phyloP scores from a whole-genome alignment of 805 yeast species.

The Metschnikowia picachoensis region DNA sequence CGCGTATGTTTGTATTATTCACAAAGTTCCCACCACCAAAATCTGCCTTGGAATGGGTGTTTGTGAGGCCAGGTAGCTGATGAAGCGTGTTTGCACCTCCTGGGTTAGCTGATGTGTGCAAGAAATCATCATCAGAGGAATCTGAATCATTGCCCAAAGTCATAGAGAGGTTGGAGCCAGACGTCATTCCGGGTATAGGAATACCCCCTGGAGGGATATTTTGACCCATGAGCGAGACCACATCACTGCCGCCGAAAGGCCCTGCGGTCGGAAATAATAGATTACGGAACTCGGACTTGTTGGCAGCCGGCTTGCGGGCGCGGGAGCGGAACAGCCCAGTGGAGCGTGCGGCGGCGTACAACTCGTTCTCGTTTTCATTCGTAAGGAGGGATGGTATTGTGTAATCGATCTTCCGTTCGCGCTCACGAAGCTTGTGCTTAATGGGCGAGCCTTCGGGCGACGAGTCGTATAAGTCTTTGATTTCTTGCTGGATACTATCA shows the following conservation, averaged over 20 bases:
- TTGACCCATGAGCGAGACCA: slow-evolving; percentile 74
- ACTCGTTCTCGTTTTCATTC: slow-evolving; percentile 34
- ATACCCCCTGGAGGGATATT: slow-evolving; percentile 52
- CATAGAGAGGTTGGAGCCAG: slow-evolving; percentile 20
- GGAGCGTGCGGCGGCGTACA: slow-evolving; percentile 11
- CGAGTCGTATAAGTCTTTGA: slow-evolving; percentile 59
- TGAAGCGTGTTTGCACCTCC: not conserved
- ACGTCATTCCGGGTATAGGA: slow-evolving; percentile 33
- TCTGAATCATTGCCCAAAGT: slow-evolving; percentile 49
- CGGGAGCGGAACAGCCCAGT: slow-evolving; percentile 27
- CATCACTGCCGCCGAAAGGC: slow-evolving; percentile 97
- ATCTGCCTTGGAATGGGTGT: slow-evolving; percentile 1
- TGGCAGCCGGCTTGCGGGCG: slow-evolving; percentile 24
- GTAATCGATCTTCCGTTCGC: slow-evolving; percentile 64
- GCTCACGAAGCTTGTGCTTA: slow-evolving; percentile 42
- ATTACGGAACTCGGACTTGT: slow-evolving; percentile 50
- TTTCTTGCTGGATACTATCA: slow-evolving; percentile 53
- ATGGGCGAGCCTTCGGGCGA: slow-evolving; percentile 49
- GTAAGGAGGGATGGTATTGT: slow-evolving; percentile 77
- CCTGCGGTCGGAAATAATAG: slow-evolving; percentile 91
- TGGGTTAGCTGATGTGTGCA: not conserved
- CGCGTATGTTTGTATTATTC: slow-evolving; percentile 31
- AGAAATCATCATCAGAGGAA: slow-evolving; percentile 59
- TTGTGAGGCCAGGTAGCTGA: slow-evolving; percentile 8
- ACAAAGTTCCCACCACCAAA: slow-evolving; percentile 12